These are phyloP conservation scores for Sordaria brevicollis DNA, from an alignment of 495 filamentous ascomycete genomes.

Conservation along the genomic window DNA sequence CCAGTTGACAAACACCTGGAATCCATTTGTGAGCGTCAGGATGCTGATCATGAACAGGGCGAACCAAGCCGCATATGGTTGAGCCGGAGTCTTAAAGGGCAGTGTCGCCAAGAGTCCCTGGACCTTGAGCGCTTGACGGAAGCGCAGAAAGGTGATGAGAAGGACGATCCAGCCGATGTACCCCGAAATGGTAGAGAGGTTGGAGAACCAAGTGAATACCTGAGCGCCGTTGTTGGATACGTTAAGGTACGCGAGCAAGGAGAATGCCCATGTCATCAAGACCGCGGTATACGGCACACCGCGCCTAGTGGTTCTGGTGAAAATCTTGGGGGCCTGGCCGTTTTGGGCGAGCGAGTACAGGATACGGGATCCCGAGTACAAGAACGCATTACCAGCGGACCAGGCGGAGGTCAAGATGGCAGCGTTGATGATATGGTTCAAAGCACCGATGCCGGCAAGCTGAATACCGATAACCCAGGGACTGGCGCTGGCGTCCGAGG, in stretches of 20 bases:
- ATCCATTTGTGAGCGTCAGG: conserved; percentile 39
- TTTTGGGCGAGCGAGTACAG: conserved; percentile 57
- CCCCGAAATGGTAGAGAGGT: conserved; percentile 38
- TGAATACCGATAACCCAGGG: conserved; percentile 46
- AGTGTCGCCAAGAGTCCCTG: conserved; percentile 27
- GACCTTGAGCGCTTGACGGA: conserved; percentile 31
- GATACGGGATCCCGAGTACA: conserved; percentile 74
- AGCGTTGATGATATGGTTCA: conserved; percentile 39
- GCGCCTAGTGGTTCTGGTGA: conserved; percentile 39
- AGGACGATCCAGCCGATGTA: conserved; percentile 42
- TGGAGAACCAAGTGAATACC: conserved; percentile 53
- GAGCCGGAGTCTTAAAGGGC: conserved; percentile 28
- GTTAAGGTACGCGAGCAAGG: conserved; percentile 54
- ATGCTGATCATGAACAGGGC: conserved; percentile 26
- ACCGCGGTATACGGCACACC: conserved; percentile 58
- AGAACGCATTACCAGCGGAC: conserved; percentile 62
- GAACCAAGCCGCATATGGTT: conserved; percentile 33
- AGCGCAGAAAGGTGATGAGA: conserved; percentile 37
- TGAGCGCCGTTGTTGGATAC: conserved; percentile 40
- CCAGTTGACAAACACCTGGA: conserved; percentile 34
- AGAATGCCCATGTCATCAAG: conserved; percentile 40
- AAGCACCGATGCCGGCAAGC: conserved; percentile 30
- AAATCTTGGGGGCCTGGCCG: conserved; percentile 51
- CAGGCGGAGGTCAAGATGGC: conserved; percentile 40
- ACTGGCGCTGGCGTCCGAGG: conserved; percentile 50